Evolutionary conservation across 169 alveolate species (phyloP).

Genomic region (Theileria equi): DNA sequence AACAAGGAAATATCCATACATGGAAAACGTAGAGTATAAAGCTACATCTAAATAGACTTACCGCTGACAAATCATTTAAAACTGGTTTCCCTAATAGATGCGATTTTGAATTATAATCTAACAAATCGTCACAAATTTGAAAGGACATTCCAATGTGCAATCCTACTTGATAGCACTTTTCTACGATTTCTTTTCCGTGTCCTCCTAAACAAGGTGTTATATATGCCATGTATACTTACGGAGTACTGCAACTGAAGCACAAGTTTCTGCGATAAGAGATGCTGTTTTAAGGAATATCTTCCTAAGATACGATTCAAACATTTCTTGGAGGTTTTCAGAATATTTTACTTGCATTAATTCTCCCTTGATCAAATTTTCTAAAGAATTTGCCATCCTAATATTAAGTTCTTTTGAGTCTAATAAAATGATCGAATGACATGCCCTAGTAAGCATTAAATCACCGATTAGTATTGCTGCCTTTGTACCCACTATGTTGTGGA

Average conservation of each 20-base stretch:
- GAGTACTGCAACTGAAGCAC: conserved; percentile 41
- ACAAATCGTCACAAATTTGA: conserved; percentile 82
- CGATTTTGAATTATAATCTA: conserved; percentile 70
- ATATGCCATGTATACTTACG: too few relatives aligned
- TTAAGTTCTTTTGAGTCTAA: conserved; percentile 54
- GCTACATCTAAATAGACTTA: background rate
- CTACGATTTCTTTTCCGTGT: too few relatives aligned
- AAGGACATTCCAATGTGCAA: conserved; percentile 85
- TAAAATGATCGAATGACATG: conserved; percentile 53
- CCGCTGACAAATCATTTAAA: conserved; percentile 73
- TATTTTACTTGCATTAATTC: conserved; percentile 31
- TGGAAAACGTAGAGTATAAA: background rate
- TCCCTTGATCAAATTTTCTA: conserved; percentile 72
- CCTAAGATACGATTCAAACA: conserved; percentile 53
- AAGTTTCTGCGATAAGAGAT: conserved; percentile 63
- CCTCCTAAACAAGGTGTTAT: too few relatives aligned
- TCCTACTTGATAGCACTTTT: conserved; percentile 75
- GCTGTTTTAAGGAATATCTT: conserved; percentile 74
- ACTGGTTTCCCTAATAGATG: conserved; percentile 77
- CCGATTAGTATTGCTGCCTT: conserved; percentile 76
- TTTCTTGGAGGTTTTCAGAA: conserved; percentile 2
- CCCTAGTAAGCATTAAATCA: conserved; percentile 69
- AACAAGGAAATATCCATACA: too few relatives aligned
- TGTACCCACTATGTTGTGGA: conserved; percentile 73
- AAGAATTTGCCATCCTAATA: conserved; percentile 62